Conservation (phyloP, 2,329 filamentous ascomycete species). For the Pestalotiopsis sp. region DNA sequence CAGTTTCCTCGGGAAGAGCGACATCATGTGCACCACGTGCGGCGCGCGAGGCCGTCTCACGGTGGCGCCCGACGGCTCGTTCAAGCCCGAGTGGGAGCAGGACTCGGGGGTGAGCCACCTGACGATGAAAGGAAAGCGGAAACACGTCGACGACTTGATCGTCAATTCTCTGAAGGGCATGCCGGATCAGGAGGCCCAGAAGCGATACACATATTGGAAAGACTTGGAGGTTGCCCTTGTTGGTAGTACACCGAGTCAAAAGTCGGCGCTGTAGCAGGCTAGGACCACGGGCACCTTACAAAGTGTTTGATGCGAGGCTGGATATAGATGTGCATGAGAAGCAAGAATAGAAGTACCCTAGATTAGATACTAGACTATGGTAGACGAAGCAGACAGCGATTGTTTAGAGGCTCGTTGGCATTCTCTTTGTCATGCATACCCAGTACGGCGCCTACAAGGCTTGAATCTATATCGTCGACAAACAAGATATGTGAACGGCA, state of each 20-base stretch:
- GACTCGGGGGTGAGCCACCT: not conserved
- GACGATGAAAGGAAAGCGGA: not conserved
- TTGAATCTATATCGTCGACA: no score
- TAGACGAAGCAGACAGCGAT: not conserved
- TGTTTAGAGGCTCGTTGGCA: not conserved
- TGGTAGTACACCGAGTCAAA: not conserved
- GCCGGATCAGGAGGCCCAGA: not conserved
- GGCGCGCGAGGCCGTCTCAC: not conserved
- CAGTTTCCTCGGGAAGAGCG: not conserved
- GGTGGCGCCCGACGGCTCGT: not conserved
- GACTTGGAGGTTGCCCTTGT: not conserved
- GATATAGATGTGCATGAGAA: not conserved
- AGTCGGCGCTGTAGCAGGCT: not conserved
- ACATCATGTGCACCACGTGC: slow-evolving; percentile 2
- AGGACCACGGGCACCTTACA: no score
- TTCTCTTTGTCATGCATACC: not conserved
- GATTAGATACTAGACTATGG: not conserved
- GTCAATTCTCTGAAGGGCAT: not conserved
- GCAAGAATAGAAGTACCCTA: not conserved
- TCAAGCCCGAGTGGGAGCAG: slow-evolving; percentile 1
- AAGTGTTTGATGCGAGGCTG: not conserved
- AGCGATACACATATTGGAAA: not conserved
- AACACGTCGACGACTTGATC: not conserved
- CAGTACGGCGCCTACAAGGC: not conserved
- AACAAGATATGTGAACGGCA: no score